Evolutionary conservation across 495 filamentous ascomycete genomes (phyloP).

Genomic region (Aspergillus leporis): DNA sequence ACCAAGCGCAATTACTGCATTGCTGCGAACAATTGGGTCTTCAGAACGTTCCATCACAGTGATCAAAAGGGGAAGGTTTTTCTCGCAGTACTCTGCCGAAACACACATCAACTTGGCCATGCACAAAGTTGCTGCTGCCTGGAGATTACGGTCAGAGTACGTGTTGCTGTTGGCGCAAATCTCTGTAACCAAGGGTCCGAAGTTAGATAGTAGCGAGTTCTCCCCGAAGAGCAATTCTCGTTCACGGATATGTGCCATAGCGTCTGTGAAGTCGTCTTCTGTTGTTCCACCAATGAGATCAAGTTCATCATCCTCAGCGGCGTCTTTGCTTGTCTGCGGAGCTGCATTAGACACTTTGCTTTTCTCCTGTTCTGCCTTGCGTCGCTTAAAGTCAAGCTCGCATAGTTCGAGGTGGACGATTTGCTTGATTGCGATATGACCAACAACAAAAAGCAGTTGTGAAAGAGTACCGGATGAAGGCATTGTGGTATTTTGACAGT

Average conservation of each 20-base stretch:
- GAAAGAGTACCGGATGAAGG: constrained; percentile 71
- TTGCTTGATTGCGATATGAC: constrained; percentile 96
- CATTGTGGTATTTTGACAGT: constrained; percentile 32
- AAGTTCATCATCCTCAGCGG: constrained; percentile 68
- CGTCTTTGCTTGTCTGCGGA: constrained; percentile 49
- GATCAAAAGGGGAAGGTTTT: constrained; percentile 89
- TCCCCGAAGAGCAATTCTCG: constrained; percentile 88
- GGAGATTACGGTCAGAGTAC: constrained; percentile 82
- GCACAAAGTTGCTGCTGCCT: constrained; percentile 93
- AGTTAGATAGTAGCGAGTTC: constrained; percentile 80
- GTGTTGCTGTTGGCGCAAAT: constrained; percentile 92
- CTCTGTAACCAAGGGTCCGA: constrained; percentile 86
- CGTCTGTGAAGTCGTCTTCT: constrained; percentile 97
- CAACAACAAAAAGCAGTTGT: constrained; percentile 92
- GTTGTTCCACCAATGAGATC: constrained; percentile 96
- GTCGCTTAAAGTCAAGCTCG: constrained; percentile 94
- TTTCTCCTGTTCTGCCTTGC: constrained; percentile 94
- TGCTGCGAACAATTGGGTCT: constrained; percentile 86
- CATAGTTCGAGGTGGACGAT: constrained; percentile 99
- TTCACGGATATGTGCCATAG: constrained; percentile 91
- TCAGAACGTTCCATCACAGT: constrained; percentile 95
- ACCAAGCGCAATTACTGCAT: constrained; percentile 93
- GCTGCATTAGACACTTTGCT: constrained; percentile 58
- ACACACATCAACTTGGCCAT: constrained; percentile 98
- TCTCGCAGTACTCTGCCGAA: constrained; percentile 90